A percentile compares a stretch with the other conserved stretches of the same genome.
phyloP scores from a whole-genome alignment of 768 basidiomycete species.

The Lentinula detonsa region DNA sequence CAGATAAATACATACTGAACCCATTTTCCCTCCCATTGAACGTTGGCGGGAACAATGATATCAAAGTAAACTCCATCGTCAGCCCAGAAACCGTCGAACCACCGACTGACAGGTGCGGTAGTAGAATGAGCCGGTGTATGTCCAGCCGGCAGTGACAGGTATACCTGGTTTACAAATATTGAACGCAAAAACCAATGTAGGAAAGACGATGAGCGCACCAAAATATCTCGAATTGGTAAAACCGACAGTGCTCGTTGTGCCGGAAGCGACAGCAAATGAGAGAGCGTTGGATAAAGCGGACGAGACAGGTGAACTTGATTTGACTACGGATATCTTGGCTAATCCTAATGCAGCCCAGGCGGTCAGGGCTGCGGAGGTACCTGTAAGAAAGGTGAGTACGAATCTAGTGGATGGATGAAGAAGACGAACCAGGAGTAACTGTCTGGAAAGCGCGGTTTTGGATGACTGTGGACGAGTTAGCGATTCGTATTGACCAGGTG shows the following conservation, averaged over 20 bases:
- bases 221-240: constrained; percentile 55
- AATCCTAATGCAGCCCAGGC: constrained; percentile 48
- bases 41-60: constrained; percentile 65
- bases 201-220: constrained; percentile 25
- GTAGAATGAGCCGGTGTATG: constrained; percentile 56
- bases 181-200: not conserved
- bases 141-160: constrained; percentile 42
- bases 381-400: constrained; percentile 18
- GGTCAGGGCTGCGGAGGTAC: constrained; percentile 38
- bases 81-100: constrained; percentile 32
- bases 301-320: constrained; percentile 47
- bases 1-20: constrained; percentile 53
- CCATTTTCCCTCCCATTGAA: constrained; percentile 57
- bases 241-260: constrained; percentile 33
- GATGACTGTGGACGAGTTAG: constrained; percentile 32
- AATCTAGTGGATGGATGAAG: not conserved
- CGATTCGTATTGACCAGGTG: no score
- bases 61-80: constrained; percentile 50
- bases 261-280: constrained; percentile 39
- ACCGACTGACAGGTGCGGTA: constrained; percentile 52
- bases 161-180: constrained; percentile 32
- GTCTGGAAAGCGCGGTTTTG: constrained; percentile 68
- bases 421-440: constrained; percentile 40
- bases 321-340: constrained; percentile 40
- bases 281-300: constrained; percentile 58